A percentile compares a stretch with the other conserved stretches of the same genome.
Evolutionary conservation across 352 stramenopile species (phyloP).

Genomic region (Phytophthora hybrid): DNA sequence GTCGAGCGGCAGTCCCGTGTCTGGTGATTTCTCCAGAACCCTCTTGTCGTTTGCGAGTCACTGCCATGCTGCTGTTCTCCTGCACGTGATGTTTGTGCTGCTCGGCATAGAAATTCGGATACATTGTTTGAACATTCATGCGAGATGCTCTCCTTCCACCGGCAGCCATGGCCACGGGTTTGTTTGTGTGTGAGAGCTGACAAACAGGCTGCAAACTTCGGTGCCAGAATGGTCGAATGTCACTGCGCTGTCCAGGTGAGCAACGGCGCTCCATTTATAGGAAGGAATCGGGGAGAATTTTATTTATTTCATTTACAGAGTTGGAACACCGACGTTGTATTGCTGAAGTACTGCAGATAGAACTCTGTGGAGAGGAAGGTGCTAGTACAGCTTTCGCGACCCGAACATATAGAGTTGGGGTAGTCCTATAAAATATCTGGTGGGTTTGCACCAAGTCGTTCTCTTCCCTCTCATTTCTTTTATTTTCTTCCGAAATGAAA

Average conservation of each 20-base stretch:
- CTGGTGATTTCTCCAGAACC: slow-evolving; percentile 15
- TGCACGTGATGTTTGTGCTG: slow-evolving; percentile 48
- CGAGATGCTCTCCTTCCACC: slow-evolving; percentile 11
- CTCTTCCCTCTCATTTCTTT: not conserved
- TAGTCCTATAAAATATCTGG: too few species aligned
- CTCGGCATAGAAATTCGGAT: slow-evolving; percentile 71
- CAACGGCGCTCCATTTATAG: not conserved
- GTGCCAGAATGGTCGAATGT: not conserved
- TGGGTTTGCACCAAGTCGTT: too few species aligned
- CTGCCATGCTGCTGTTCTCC: slow-evolving; percentile 34
- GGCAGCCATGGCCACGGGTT: slow-evolving; percentile 13
- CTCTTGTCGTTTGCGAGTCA: slow-evolving; percentile 24
- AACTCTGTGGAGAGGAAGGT: too few species aligned
- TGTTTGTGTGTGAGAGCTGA: not conserved
- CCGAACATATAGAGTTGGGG: too few species aligned
- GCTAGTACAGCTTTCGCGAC: too few species aligned
- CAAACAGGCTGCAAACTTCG: not conserved
- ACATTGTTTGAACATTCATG: slow-evolving; percentile 48
- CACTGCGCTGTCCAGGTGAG: not conserved
- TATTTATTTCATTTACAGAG: too few species aligned
- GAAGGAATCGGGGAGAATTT: too few species aligned
- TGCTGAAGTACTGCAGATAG: too few species aligned
- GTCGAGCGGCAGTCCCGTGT: not conserved
- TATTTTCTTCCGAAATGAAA: not conserved
- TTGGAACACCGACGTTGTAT: too few species aligned